Conservation (phyloP, 306 rosid species). For the Medicago truncatula region MtrunA17r5.0-ANR NC_053047.1:25535501-25536000, state of each 20-base stretch:
- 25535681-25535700: background rate
- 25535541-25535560: background rate
- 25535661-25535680: background rate
- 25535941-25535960: background rate
- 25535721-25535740: background rate
- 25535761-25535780: background rate
- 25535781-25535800: slow-evolving; percentile 18
- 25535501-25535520: background rate
- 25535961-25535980: slow-evolving; percentile 87
- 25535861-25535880: slow-evolving; percentile 95
- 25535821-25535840: slow-evolving; percentile 93
- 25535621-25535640: background rate
- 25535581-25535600: no score
- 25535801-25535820: slow-evolving; percentile 93
- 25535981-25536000: slow-evolving; percentile 90
- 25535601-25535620: background rate
- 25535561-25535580: no score
- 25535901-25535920: slow-evolving; percentile 13
- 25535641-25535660: background rate
- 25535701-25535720: background rate
- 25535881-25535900: slow-evolving; percentile 36
- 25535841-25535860: slow-evolving; percentile 97
- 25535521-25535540: background rate
- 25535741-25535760: background rate
- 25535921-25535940: slow-evolving; percentile 20